Evolutionary conservation across 176 grass and related monocot species (phyloP), one percentile per base, ranked within the genome.

Genomic region (Juncus effusus): DNA sequence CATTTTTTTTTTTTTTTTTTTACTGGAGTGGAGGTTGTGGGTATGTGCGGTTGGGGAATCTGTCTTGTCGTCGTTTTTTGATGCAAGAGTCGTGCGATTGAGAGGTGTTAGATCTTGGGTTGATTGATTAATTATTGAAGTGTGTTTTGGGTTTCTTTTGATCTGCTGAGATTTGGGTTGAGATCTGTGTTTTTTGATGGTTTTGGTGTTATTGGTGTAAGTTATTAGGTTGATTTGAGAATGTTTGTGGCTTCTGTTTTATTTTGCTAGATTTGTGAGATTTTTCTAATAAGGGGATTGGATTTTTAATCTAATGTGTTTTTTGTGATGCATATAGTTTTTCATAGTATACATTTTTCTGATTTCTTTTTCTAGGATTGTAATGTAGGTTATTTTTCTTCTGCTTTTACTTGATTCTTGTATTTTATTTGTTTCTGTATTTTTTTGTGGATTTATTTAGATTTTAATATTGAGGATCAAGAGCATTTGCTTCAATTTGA

Each of bases 31-130:
- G 77, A 64, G 56, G 65, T 62, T 65, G 71, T 76, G 77, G 42
- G 55, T 68, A 28, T 70, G 62, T 76, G 74, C 62, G 47, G 15
- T 13, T 51, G 4, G 13, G 54, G 58, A 51, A 83, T 83, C 80
- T 59, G 62, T 61, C 9, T 64, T 57, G 35, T 52, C 70, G 65
- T 83, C 15, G 62, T 16, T 61, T 77, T 13, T 77, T 35, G 45
- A 65, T 69, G 56, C 10, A 36, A 42, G 40, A 65, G 65, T 69
- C 61, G 54, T 75, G 56, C 69, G n/a, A 72, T 64, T 62, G 44
- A 67, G 64, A 57, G 19, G 19, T 1, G 56, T 64, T 81, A 79
- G 84, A 91, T 86, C 92, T 91, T 73, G 55, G 16, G 66, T 13
- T 59, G 41, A 73, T 67, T 50, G 40, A 36, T 12, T 53, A 5